A percentile compares a stretch with the other conserved stretches of the same genome.
phyloP scores from a whole-genome alignment of 1,139 yeast species.

The Geotrichum cucujoidarum region DNA sequence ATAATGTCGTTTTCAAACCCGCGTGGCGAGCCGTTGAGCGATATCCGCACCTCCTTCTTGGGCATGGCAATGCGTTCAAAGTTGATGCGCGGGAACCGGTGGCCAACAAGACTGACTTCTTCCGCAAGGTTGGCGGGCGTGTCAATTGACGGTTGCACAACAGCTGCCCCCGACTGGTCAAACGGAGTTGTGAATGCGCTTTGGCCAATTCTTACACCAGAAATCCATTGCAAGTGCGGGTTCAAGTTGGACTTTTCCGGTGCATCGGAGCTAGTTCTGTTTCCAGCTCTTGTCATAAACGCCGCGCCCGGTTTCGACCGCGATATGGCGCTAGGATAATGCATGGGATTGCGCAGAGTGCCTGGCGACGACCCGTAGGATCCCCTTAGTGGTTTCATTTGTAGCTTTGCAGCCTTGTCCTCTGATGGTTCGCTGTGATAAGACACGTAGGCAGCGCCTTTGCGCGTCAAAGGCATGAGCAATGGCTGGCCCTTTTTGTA shows the following conservation, averaged over 20 bases:
- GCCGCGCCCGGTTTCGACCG: constrained; percentile 18
- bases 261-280: constrained; percentile 25
- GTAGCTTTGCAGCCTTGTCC: constrained; percentile 5
- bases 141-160: constrained; percentile 28
- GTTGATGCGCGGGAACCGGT: constrained; percentile 77
- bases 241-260: constrained; percentile 21
- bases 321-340: constrained; percentile 5
- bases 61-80: constrained; percentile 87
- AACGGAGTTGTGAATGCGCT: constrained; percentile 40
- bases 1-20: constrained; percentile 51
- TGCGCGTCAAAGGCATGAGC: constrained; percentile 37
- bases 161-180: constrained; percentile 24
- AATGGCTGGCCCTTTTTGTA: constrained; percentile 45
- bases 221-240: constrained; percentile 78
- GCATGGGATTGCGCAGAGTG: constrained; percentile 9
- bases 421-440: constrained; percentile 48
- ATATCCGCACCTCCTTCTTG: constrained; percentile 70
- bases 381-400: constrained; percentile 12
- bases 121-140: constrained; percentile 76
- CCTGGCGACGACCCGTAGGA: constrained; percentile 17
- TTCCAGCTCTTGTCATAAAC: constrained; percentile 19
- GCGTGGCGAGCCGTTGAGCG: constrained; percentile 64
- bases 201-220: constrained; percentile 79
- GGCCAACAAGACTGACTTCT: constrained; percentile 85
- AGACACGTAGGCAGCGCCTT: constrained; percentile 46